A percentile compares a stretch with the other conserved stretches of the same genome.
These are phyloP conservation scores for Gaeumannomyces sp. DNA, from an alignment of 2,329 filamentous ascomycete species.

Conservation along the genomic window DNA sequence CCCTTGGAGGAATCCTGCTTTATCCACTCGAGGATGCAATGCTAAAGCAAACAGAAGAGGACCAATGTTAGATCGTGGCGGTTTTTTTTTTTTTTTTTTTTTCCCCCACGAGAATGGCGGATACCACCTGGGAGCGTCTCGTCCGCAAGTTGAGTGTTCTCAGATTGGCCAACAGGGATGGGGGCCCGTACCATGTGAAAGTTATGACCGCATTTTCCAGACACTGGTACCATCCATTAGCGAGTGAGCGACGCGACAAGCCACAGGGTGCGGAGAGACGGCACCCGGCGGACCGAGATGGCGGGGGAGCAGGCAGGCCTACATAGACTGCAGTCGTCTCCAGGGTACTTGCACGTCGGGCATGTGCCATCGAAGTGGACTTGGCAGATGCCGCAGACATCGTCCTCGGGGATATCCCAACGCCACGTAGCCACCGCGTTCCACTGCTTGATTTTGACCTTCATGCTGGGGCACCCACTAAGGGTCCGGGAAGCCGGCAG, in stretches of 20 bases:
- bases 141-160: not conserved
- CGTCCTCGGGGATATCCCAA: constrained; percentile 95
- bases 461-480: constrained; percentile 52
- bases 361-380: constrained; percentile 97
- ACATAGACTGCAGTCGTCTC: constrained; percentile 91
- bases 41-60: constrained; percentile 45
- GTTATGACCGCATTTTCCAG: constrained; percentile 93
- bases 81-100: too few species aligned
- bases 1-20: constrained; percentile 90
- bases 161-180: too few species aligned
- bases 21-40: constrained; percentile 95
- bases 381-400: constrained; percentile 97
- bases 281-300: not conserved
- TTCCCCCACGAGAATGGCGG: too few species aligned
- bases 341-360: constrained; percentile 95
- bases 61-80: not conserved
- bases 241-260: constrained; percentile 8
- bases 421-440: constrained; percentile 93
- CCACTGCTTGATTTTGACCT: constrained; percentile 91
- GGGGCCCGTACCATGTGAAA: constrained; percentile 78
- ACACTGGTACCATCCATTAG: constrained; percentile 50
- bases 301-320: constrained; percentile 29
- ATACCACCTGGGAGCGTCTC: too few species aligned
- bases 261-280: too few species aligned
- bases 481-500: not conserved